Evolutionary conservation across 805 yeast species (phyloP).

Genomic region (Lipomyces yamanashiensis): DNA sequence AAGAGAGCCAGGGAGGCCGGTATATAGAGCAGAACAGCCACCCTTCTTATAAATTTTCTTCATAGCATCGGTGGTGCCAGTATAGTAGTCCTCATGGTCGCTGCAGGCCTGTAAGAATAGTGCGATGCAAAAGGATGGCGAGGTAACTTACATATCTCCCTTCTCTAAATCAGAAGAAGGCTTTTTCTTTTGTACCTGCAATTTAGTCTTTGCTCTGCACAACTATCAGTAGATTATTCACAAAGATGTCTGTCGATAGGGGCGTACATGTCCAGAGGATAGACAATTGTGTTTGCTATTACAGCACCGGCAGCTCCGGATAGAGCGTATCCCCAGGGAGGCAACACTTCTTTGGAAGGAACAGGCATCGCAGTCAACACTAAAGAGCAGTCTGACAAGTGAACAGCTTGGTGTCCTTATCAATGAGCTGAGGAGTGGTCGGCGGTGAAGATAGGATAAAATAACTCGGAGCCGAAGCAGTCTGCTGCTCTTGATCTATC

Average conservation of each 20-base stretch:
- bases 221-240: background rate
- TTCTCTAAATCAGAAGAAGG: conserved; percentile 21
- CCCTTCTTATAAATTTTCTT: conserved; percentile 57
- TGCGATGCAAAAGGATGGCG: background rate
- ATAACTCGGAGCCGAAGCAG: too few species aligned
- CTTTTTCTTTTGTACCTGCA: conserved; percentile 32
- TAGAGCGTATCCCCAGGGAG: conserved; percentile 79
- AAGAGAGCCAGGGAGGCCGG: conserved; percentile 69
- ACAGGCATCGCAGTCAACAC: conserved; percentile 11
- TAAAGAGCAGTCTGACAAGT: too few species aligned
- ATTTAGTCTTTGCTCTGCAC: conserved; percentile 27
- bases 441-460: too few species aligned
- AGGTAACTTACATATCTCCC: conserved; percentile 4
- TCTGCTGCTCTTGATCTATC: too few species aligned
- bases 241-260: background rate
- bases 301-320: conserved; percentile 84
- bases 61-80: conserved; percentile 66
- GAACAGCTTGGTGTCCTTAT: too few species aligned
- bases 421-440: too few species aligned
- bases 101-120: background rate
- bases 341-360: conserved; percentile 36
- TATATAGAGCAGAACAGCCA: conserved; percentile 73
- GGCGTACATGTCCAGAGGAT: conserved; percentile 69
- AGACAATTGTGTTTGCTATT: conserved; percentile 75
- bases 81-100: conserved; percentile 48